Evolutionary conservation across 2,329 filamentous ascomycete species (phyloP).

Genomic region (Chalaropsis ovoidea): DNA sequence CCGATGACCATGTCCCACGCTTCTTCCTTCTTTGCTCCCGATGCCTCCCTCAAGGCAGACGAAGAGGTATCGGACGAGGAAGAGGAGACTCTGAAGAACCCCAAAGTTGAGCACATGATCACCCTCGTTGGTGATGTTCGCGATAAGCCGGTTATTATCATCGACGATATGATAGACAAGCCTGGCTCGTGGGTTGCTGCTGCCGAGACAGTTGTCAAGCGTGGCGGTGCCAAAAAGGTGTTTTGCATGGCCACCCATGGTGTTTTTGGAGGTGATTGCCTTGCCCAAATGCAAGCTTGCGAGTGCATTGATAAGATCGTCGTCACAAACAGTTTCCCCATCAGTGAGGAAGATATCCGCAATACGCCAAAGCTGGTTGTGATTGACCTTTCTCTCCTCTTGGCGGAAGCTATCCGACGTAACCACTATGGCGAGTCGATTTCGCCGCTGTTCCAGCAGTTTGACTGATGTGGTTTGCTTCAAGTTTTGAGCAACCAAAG

Average conservation of each 20-base stretch:
- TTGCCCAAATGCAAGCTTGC: conserved; percentile 83
- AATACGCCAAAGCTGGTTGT: conserved; percentile 75
- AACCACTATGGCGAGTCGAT: conserved; percentile 94
- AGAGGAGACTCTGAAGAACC: conserved; percentile 74
- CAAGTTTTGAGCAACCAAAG: neutral
- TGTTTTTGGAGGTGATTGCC: conserved; percentile 79
- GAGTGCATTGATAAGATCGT: conserved; percentile 89
- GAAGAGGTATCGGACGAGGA: conserved; percentile 81
- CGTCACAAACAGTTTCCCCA: conserved; percentile 95
- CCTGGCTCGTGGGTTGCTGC: conserved; percentile 94
- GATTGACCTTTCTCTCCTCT: conserved; percentile 75
- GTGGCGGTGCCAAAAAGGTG: conserved; percentile 80
- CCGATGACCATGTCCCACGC: conserved; percentile 71
- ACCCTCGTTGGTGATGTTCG: conserved; percentile 94
- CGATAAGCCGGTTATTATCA: conserved; percentile 78
- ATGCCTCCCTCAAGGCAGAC: conserved; percentile 65
- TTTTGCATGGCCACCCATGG: conserved; percentile 98
- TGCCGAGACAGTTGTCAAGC: conserved; percentile 91
- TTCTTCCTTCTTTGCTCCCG: conserved; percentile 67
- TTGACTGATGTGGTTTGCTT: conserved; percentile 38
- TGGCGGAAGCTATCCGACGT: conserved; percentile 85
- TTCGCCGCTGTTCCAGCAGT: conserved; percentile 57
- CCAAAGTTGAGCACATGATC: conserved; percentile 82
- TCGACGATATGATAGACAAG: conserved; percentile 99
- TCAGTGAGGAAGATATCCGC: conserved; percentile 60